Evolutionary conservation across 352 stramenopile species (phyloP).

Genomic region (Globisporangium barbulae): DNA sequence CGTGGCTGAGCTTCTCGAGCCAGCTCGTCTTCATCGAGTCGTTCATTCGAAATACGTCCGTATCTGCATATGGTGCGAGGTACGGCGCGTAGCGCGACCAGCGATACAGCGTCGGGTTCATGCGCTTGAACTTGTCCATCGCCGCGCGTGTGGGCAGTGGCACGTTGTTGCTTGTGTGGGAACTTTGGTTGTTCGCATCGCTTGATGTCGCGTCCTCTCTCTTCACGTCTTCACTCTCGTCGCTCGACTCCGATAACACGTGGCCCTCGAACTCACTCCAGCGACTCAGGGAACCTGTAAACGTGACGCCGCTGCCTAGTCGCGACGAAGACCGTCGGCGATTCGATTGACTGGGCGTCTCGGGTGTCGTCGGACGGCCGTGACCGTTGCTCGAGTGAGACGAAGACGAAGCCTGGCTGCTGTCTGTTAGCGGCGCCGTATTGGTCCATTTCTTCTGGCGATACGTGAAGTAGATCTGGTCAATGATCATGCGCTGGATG

Average conservation of each 20-base stretch:
- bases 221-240: constrained; percentile 20
- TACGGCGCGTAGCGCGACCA: constrained; percentile 64
- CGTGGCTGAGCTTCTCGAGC: constrained; percentile 53
- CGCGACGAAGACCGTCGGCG: constrained; percentile 38
- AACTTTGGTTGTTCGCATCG: constrained; percentile 15
- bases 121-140: constrained; percentile 43
- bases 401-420: not conserved
- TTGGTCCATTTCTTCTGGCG: constrained; percentile 48
- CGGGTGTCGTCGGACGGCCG: not conserved
- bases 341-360: not conserved
- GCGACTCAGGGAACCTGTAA: constrained; percentile 43
- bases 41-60: constrained; percentile 54
- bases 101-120: constrained; percentile 59
- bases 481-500: constrained; percentile 47
- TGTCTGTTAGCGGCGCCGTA: constrained; percentile 3
- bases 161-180: constrained; percentile 16
- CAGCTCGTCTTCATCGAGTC: constrained; percentile 36
- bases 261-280: constrained; percentile 62
- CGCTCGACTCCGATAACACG: constrained; percentile 26
- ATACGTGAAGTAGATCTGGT: constrained; percentile 55
- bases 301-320: constrained; percentile 50
- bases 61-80: constrained; percentile 44
- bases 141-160: constrained; percentile 2
- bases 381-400: not conserved
- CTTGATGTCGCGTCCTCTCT: constrained; percentile 3